Conservation (phyloP, 257 asterid species). For the Anisodus acutangulus region DNA sequence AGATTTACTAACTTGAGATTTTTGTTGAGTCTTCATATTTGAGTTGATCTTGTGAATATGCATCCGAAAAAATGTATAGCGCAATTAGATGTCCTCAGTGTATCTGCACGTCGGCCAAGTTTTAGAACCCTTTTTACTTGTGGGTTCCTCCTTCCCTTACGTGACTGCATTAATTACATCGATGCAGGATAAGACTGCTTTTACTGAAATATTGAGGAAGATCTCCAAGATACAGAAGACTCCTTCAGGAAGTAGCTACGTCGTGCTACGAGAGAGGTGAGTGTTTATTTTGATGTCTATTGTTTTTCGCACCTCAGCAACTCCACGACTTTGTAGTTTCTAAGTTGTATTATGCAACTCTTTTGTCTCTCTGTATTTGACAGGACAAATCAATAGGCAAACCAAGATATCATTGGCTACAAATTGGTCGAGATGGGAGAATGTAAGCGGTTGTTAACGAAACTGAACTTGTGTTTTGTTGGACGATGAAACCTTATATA, state of each 20-base stretch:
- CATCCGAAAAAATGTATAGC: not conserved
- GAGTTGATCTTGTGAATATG: not conserved
- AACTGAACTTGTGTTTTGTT: not conserved
- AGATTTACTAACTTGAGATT: not conserved
- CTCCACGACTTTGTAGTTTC: not conserved
- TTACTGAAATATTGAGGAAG: slow-evolving; percentile 75
- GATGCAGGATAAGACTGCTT: slow-evolving; percentile 85
- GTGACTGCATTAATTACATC: slow-evolving; percentile 6
- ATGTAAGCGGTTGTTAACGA: not conserved
- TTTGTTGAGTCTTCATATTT: not conserved
- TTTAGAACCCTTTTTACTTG: not conserved
- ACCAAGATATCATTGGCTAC: not conserved
- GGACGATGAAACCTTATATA: not conserved
- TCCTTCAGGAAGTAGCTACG: slow-evolving; percentile 53
- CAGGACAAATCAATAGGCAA: slow-evolving; percentile 26
- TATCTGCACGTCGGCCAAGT: slow-evolving; percentile 9
- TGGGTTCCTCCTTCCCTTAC: not conserved
- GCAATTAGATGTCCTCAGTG: not conserved
- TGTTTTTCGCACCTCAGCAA: not conserved
- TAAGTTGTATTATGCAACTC: not conserved
- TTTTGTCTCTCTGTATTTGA: not conserved
- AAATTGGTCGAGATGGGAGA: not conserved
- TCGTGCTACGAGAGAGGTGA: slow-evolving; percentile 68
- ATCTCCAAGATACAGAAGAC: slow-evolving; percentile 91
- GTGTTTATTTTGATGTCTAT: not conserved